Percentiles rank a stretch among this genome's conserved stretches.
Conservation (phyloP, 306 rosid genomes). For the Dalbergia oliveri region DNA sequence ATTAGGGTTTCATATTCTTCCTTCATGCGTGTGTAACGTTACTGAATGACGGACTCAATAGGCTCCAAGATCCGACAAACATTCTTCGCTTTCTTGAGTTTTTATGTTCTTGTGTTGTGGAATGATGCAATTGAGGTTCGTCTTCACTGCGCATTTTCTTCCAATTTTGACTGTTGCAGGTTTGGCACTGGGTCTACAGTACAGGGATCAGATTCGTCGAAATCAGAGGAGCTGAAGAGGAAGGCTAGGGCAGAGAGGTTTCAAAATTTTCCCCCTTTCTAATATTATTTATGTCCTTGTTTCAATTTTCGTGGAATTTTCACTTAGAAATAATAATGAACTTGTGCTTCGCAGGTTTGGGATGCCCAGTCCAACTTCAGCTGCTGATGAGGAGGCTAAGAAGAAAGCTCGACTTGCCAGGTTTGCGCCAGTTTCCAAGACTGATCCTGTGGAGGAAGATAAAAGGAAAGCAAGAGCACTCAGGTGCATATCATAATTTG, state of each 20-base stretch:
- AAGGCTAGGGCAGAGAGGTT: conserved; percentile 95
- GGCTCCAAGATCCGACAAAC: neutral
- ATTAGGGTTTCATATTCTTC: neutral
- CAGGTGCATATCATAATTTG: conserved; percentile 54
- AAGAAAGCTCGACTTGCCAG: conserved; percentile 92
- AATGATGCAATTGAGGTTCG: neutral
- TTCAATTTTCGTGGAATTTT: neutral
- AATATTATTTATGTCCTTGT: neutral
- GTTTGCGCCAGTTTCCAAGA: conserved; percentile 65
- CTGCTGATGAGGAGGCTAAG: conserved; percentile 68
- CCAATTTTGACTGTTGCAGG: conserved; percentile 46
- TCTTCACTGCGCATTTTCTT: neutral
- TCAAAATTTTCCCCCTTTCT: conserved; percentile 23
- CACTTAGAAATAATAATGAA: neutral
- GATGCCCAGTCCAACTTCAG: conserved; percentile 55
- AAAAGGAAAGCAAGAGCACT: conserved; percentile 84
- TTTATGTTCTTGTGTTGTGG: neutral
- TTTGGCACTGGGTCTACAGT: conserved; percentile 63
- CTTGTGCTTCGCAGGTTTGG: conserved; percentile 72
- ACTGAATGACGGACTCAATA: neutral
- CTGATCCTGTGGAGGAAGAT: conserved; percentile 79
- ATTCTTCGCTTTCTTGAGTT: neutral
- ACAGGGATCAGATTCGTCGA: conserved; percentile 60
- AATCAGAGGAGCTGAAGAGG: conserved; percentile 77
- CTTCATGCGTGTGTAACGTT: neutral